Evolutionary conservation across 352 stramenopile genomes (phyloP), one percentile per base, ranked within the genome.

Genomic region (Plasmopara viticola): DNA sequence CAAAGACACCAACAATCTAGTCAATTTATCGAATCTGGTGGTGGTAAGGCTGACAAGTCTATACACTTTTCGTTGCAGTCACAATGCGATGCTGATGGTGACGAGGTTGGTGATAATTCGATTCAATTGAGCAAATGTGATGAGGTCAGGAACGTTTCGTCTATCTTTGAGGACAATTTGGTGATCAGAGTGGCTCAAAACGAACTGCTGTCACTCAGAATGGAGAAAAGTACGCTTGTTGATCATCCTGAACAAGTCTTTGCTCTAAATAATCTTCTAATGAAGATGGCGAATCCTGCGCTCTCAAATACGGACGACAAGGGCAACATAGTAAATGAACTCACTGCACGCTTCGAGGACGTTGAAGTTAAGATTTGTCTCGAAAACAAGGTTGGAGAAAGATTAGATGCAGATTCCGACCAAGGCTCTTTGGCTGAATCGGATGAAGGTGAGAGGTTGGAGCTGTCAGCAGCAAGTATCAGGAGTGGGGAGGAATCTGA

Each of bases 41-140:
- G 59, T 6, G 14, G 42, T 13, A 25, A 25, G 3, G 20, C 1
- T 25, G 20, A 25, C 20, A 25, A 25, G 20, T 25, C 3, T 25
- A 3, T 25, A 25, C 20, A 25, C 20, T 25, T 25, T 25, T 64
- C 51, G 9, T 18, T 46, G 12, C 58, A 34, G 13, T 51, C 58
- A 15, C 42, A 20, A n/a, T 12, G 31, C 5, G n/a, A 49, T 4
- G 20, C 6, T 37, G 33, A 42, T 12, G 50, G 45, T 28, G 56
- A 62, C 29, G 64, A 47, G 29, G 53, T 50, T 37, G 53, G 30
- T 7, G 56, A 59, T 9, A 13, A 33, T 41, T 42, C 45, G 2
- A 42, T 46, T 28, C 42, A 31, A 25, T 46, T 46, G 9, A 38
- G 35, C 48, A 44, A 49, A 10, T 18, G 37, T 9, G 5, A 35